These are phyloP conservation scores for Chytridium lagenaria DNA, from an alignment of 371 early-diverging fungal species.

Conservation along the genomic window DNA sequence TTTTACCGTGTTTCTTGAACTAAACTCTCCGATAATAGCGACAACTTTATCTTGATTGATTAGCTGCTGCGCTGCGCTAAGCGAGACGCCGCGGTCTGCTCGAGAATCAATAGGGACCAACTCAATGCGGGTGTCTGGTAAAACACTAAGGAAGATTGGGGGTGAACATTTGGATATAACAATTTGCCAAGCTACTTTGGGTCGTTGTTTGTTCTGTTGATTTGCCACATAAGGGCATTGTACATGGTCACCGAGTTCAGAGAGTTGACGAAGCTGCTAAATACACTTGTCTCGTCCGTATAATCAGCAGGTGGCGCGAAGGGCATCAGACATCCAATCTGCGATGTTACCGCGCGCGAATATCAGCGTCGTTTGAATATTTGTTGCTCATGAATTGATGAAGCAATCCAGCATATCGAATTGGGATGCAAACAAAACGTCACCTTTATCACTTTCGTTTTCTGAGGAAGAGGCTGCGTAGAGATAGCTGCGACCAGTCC, in stretches of 20 bases:
- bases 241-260: background rate
- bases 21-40: constrained; percentile 19
- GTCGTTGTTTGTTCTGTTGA: background rate
- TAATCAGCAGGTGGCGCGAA: background rate
- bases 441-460: constrained; percentile 11
- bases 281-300: background rate
- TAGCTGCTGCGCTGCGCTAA: background rate
- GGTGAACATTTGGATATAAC: background rate
- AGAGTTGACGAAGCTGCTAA: background rate
- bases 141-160: background rate
- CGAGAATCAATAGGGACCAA: constrained; percentile 15
- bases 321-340: background rate
- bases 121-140: constrained; percentile 24
- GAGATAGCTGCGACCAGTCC: background rate
- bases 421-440: background rate
- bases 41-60: background rate
- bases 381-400: too few species aligned
- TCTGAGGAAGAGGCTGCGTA: constrained; percentile 3
- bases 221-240: background rate
- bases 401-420: too few species aligned
- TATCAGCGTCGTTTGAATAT: too few species aligned
- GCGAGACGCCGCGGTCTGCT: background rate
- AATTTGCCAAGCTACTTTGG: constrained; percentile 3
- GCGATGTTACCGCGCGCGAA: background rate
- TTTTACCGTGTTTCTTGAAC: constrained; percentile 14